phyloP scores from a whole-genome alignment of 2,329 filamentous ascomycete genomes.

The Shiraia bambusicola region DNA sequence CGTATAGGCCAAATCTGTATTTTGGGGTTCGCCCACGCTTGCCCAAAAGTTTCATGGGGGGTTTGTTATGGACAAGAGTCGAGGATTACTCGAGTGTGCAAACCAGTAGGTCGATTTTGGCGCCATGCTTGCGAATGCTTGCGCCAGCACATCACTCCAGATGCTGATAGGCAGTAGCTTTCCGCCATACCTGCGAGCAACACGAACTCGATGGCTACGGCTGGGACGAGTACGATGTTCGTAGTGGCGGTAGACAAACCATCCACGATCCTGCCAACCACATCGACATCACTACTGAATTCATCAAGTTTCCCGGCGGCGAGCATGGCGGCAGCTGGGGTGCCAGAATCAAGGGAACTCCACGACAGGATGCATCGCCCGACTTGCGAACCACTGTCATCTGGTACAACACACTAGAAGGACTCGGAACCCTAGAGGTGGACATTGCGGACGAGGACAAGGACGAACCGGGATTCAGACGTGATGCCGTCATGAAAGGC shows the following conservation, averaged over 20 bases:
- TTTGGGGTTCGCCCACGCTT: conserved; percentile 85
- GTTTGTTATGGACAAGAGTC: conserved; percentile 84
- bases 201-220: conserved; percentile 94
- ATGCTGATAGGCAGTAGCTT: conserved; percentile 55
- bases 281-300: conserved; percentile 88
- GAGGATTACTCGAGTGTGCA: conserved; percentile 77
- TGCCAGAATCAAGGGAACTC: conserved; percentile 78
- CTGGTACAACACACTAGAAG: conserved; percentile 82
- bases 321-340: conserved; percentile 89
- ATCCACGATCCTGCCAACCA: conserved; percentile 88
- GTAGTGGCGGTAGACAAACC: conserved; percentile 81
- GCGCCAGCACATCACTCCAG: conserved; percentile 12
- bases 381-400: conserved; percentile 74
- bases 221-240: conserved; percentile 95
- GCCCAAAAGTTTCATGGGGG: conserved; percentile 77
- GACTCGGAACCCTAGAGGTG: conserved; percentile 66
- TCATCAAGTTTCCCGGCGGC: conserved; percentile 89
- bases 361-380: conserved; percentile 65
- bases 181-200: conserved; percentile 95
- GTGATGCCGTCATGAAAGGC: conserved; percentile 69
- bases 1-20: conserved; percentile 91
- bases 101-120: conserved; percentile 60
- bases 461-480: conserved; percentile 53
- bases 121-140: background rate
- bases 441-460: conserved; percentile 49